Percentiles rank a stretch among this genome's conserved stretches.
Evolutionary conservation across 139 green algal genomes (phyloP).

Genomic region (Chlamydomonas eustigma): DNA sequence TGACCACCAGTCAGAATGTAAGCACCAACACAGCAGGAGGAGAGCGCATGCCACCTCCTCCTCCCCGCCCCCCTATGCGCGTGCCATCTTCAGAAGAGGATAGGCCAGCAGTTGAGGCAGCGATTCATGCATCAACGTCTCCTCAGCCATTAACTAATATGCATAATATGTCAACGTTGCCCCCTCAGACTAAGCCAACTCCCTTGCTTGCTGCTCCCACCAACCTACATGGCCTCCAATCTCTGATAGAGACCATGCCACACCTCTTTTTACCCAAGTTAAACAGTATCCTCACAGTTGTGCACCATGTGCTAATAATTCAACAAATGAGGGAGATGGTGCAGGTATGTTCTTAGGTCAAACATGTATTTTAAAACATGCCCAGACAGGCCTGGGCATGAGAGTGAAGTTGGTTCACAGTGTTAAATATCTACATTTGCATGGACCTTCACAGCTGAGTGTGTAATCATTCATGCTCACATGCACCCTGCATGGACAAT

Average conservation of each 20-base stretch:
- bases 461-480: too few species aligned
- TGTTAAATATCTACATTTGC: too few species aligned
- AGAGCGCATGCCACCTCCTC: background rate
- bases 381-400: too few species aligned
- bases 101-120: background rate
- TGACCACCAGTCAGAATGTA: too few species aligned
- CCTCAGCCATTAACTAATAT: background rate
- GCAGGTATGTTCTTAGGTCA: too few species aligned
- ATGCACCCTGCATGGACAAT: too few species aligned
- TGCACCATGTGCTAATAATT: background rate
- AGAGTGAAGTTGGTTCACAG: too few species aligned
- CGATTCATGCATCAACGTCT: background rate
- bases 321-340: slow-evolving; percentile 3
- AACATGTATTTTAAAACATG: too few species aligned
- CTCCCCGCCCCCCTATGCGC: too few species aligned
- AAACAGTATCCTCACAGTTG: background rate
- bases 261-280: background rate
- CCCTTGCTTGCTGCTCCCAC: background rate
- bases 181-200: background rate
- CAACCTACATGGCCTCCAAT: background rate
- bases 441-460: too few species aligned
- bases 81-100: too few species aligned
- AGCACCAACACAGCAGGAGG: too few species aligned
- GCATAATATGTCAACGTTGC: background rate
- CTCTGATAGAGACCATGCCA: background rate